Base-by-base conservation (phyloP, 208 protist genomes). In the Sergeia podlipaevii region DNA sequence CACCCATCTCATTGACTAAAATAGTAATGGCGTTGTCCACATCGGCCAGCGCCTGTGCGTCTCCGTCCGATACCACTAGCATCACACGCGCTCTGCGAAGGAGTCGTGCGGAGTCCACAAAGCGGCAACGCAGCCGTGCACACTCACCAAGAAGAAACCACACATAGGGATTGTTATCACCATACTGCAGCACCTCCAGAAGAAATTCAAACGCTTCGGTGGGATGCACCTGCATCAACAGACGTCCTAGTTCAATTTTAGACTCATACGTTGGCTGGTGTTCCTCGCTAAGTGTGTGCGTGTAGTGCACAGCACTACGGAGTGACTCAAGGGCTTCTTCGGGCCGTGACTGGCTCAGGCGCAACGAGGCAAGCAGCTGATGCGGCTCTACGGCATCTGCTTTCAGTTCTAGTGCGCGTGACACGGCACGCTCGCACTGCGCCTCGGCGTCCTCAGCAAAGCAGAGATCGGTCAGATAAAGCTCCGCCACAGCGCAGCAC, bases 61-160 rank as follows among this genome's bases (percentile, higher is more conserved):
- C 77, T 42, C 70, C 72, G 33, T 70, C 66, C 7, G 67, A 70
- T n/a, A 86, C 47, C 18, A 89, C 80, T 0, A 93, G 47, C 89
- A 95, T 89, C 27, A 93, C 83, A 11, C 85, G 82, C 1, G 89
- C 77, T 10, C 85, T 79, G 4, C 84, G 73, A 36, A 96, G 75
- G 36, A 96, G 76, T 0, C 89, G 77, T 7, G 89, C 85, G 10
- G 89, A 64, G 54, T 96, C 89, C 11, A 61, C 32, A 54, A 78
- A 90, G 7, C 89, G 74, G 32, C 77, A 65, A 10, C 85, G 85
- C 59, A 96, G 55, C 17, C 85, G 74, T 2, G 89, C 89, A 20
- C 78, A 75, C 74, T 94, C 85, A 4, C 87, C 91, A n/a, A 96
- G 74, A 7, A 96, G 69, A 66, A 94, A 96, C 87, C 87, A 96